phyloP scores from a whole-genome alignment of 495 filamentous ascomycete species.

The Penicillium lagena region DNA sequence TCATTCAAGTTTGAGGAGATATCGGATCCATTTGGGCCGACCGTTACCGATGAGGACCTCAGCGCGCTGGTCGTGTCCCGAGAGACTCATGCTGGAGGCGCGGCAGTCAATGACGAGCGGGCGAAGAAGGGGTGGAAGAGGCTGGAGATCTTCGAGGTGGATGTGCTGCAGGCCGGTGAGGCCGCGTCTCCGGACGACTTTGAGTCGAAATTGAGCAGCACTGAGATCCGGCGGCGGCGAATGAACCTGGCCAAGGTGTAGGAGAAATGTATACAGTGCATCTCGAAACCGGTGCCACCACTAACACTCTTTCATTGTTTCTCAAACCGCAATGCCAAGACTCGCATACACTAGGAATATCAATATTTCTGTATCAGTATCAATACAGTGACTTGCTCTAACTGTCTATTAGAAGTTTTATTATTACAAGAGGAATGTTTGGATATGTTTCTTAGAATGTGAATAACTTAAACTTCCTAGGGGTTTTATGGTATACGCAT shows the following conservation, averaged over 20 bases:
- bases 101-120: constrained; percentile 75
- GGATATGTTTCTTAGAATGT: no score
- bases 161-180: constrained; percentile 71
- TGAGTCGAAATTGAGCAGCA: constrained; percentile 85
- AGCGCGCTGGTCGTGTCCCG: constrained; percentile 80
- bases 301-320: no score
- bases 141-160: constrained; percentile 84
- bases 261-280: constrained; percentile 4
- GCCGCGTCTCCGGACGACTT: constrained; percentile 51
- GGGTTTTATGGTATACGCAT: no score
- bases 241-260: constrained; percentile 33
- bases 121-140: constrained; percentile 68
- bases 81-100: constrained; percentile 80
- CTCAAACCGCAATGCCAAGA: no score
- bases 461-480: no score
- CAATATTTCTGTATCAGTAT: no score
- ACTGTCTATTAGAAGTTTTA: no score
- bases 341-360: no score
- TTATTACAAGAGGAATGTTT: no score
- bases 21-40: constrained; percentile 84
- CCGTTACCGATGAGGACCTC: constrained; percentile 74
- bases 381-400: no score
- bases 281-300: no score
- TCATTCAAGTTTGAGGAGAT: constrained; percentile 73
- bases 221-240: constrained; percentile 53